These are phyloP conservation scores for Diplodia mutila DNA, from an alignment of 2,329 filamentous ascomycete genomes.

Conservation along the genomic window DNA sequence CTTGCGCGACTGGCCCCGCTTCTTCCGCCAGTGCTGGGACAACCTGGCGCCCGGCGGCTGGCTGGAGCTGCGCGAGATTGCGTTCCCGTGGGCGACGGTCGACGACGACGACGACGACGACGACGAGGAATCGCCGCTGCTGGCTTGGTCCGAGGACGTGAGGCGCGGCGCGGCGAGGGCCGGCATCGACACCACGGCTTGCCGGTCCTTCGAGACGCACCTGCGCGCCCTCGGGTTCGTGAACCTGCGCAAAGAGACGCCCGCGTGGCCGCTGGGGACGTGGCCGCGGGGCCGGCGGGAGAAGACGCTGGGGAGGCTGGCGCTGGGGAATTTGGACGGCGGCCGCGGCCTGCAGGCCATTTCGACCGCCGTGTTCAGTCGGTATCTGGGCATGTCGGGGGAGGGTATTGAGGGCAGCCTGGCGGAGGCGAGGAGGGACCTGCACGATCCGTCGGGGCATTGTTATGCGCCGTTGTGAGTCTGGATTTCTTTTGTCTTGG, in stretches of 20 bases:
- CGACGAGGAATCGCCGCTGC: background rate
- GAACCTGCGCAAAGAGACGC: background rate
- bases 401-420: background rate
- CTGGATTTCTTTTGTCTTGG: no score
- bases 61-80: conserved; percentile 50
- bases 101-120: background rate
- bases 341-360: conserved; percentile 14
- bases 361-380: conserved; percentile 20
- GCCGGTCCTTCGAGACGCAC: conserved; percentile 34
- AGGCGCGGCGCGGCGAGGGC: conserved; percentile 1
- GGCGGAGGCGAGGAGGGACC: background rate
- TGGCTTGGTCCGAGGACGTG: conserved; percentile 10
- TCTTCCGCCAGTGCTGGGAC: conserved; percentile 44
- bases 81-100: conserved; percentile 28
- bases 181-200: conserved; percentile 41
- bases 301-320: conserved; percentile 2
- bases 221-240: conserved; percentile 7
- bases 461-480: conserved; percentile 8
- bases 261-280: conserved; percentile 8
- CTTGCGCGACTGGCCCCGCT: conserved; percentile 54
- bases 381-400: conserved; percentile 6
- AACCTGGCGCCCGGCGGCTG: conserved; percentile 52
- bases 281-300: conserved; percentile 4
- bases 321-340: conserved; percentile 9
- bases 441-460: background rate